phyloP scores from a whole-genome alignment of 139 green algal genomes.

The Coccomyxa sp. region DNA sequence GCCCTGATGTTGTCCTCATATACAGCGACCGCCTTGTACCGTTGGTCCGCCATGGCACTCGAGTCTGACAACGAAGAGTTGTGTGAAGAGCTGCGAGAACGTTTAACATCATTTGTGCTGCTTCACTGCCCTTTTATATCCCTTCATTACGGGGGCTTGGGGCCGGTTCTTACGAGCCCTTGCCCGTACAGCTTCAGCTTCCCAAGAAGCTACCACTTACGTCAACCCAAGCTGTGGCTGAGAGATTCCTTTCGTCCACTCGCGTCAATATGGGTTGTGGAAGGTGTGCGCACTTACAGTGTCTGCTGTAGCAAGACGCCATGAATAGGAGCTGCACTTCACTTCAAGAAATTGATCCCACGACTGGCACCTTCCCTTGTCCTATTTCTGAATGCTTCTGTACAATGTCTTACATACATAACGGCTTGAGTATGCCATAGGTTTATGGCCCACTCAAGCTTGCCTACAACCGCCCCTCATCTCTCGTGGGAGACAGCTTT shows the following conservation, averaged over 20 bases:
- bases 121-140: background rate
- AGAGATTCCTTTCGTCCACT: no score
- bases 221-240: no score
- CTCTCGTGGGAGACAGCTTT: background rate
- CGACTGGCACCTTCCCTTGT: background rate
- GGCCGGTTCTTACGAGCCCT: background rate
- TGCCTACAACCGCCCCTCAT: background rate
- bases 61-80: background rate
- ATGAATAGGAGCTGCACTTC: no score
- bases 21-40: background rate
- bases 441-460: background rate
- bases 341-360: no score
- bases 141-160: background rate
- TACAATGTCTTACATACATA: background rate
- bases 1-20: background rate
- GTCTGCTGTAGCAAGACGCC: no score
- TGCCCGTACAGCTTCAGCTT: no score
- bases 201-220: no score
- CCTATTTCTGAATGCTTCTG: background rate
- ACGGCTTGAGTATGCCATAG: no score
- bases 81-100: background rate
- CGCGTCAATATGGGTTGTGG: no score
- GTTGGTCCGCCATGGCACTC: background rate
- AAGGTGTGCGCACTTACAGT: no score
- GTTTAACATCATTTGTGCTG: background rate